Conservation (phyloP, 257 asterid species). For the Nicotiana sylvestris region DNA sequence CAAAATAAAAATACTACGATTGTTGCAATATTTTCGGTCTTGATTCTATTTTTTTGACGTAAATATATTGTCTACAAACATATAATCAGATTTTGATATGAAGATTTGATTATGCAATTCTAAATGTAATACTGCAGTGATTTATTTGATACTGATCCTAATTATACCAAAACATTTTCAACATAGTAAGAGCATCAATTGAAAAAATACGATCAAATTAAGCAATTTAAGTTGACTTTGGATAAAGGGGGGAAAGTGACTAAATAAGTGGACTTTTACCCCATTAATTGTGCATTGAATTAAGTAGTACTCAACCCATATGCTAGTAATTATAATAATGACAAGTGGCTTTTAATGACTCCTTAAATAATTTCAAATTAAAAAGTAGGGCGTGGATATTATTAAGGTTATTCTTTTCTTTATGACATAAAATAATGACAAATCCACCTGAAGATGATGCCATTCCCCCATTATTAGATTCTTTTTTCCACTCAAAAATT, state of each 20-base stretch:
- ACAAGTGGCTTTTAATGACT: constrained; percentile 6
- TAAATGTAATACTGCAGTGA: no score
- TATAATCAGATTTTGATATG: no score
- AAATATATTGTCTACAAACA: no score
- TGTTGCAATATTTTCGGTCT: no score
- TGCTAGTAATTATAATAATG: background rate
- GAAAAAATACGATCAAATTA: background rate
- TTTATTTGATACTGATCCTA: background rate
- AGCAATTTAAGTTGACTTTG: background rate
- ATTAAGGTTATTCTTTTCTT: background rate
- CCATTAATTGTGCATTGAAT: constrained; percentile 7
- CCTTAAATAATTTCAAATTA: constrained; percentile 12
- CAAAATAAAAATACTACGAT: no score
- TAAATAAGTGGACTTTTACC: constrained; percentile 3
- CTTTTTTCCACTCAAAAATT: background rate
- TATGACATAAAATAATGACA: background rate
- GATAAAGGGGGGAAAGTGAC: background rate
- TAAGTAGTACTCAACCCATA: background rate
- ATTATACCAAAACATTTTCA: background rate
- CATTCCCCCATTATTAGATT: constrained; percentile 8
- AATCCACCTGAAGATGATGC: constrained; percentile 13
- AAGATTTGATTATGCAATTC: no score
- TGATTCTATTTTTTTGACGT: no score
- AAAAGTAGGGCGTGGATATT: background rate
- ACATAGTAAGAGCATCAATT: background rate